A percentile compares a stretch with the other conserved stretches of the same genome.
phyloP scores from a whole-genome alignment of 1,139 yeast species.

The Kodamaea ohmeri region DNA sequence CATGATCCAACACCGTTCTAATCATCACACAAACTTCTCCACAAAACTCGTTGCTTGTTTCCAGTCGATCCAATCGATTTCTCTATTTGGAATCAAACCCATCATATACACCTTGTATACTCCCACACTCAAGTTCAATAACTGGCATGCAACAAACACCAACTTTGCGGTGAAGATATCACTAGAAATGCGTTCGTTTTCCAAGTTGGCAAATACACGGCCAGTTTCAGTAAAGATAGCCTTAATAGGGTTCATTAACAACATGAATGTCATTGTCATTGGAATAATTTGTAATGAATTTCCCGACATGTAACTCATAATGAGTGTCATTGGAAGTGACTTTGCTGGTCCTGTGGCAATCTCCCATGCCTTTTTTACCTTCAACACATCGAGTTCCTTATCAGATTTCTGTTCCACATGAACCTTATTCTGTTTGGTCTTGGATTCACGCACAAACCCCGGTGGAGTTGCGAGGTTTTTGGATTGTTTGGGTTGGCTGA shows the following conservation, averaged over 20 bases:
- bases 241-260: conserved; percentile 73
- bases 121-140: conserved; percentile 70
- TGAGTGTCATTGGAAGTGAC: conserved; percentile 78
- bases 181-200: conserved; percentile 33
- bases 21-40: conserved; percentile 21
- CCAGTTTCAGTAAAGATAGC: conserved; percentile 62
- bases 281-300: conserved; percentile 87
- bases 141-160: conserved; percentile 54
- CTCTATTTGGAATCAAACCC: conserved; percentile 88
- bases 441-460: conserved; percentile 12
- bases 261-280: conserved; percentile 84
- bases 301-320: conserved; percentile 95
- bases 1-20: conserved; percentile 7
- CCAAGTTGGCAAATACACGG: conserved; percentile 38
- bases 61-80: conserved; percentile 93
- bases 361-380: conserved; percentile 79
- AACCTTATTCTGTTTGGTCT: conserved; percentile 7
- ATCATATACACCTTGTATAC: conserved; percentile 78
- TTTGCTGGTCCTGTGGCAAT: conserved; percentile 82
- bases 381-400: conserved; percentile 36
- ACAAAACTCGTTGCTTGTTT: conserved; percentile 44
- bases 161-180: conserved; percentile 42
- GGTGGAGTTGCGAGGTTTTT: conserved; percentile 14
- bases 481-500: conserved; percentile 11
- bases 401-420: conserved; percentile 11